Conservation (phyloP, 768 basidiomycete species). For the Saitozyma podzolica region DNA sequence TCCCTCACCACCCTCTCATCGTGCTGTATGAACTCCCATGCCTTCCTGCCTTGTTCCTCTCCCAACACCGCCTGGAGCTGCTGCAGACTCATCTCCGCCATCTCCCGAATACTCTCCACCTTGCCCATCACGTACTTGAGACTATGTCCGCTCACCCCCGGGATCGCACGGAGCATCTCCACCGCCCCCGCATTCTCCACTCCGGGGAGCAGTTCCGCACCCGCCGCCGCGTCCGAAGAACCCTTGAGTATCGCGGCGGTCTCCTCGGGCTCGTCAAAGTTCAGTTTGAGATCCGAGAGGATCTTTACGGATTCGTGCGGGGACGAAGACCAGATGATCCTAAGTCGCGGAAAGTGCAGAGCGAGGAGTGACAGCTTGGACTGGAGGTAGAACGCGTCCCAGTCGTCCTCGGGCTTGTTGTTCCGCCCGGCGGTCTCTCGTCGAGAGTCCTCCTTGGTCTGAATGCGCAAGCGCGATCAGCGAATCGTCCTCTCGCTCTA, state of each 20-base stretch:
- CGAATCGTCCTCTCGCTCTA: too few species aligned
- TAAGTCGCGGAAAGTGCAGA: conserved; percentile 83
- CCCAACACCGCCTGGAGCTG: conserved; percentile 61
- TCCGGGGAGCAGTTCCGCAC: not conserved
- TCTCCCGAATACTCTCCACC: conserved; percentile 71
- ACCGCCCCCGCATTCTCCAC: conserved; percentile 62
- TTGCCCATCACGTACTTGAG: conserved; percentile 75
- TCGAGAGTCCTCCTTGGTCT: conserved; percentile 52
- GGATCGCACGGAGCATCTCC: conserved; percentile 77
- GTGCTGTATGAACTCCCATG: conserved; percentile 70
- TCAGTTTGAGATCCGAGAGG: conserved; percentile 83
- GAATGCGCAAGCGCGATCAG: conserved; percentile 11
- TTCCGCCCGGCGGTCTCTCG: conserved; percentile 35
- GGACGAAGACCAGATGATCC: conserved; percentile 96
- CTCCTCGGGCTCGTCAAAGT: conserved; percentile 77
- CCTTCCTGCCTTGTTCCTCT: conserved; percentile 70
- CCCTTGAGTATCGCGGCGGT: conserved; percentile 74
- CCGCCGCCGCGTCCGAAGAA: conserved; percentile 64
- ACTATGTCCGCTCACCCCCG: conserved; percentile 82
- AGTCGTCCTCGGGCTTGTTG: conserved; percentile 55
- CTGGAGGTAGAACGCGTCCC: conserved; percentile 66
- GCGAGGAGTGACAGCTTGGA: conserved; percentile 89
- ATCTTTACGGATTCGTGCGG: conserved; percentile 89
- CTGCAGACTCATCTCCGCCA: conserved; percentile 51
- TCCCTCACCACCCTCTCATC: conserved; percentile 10